phyloP scores from a whole-genome alignment of 495 filamentous ascomycete genomes.

The Tetracladium marchalianum region DNA sequence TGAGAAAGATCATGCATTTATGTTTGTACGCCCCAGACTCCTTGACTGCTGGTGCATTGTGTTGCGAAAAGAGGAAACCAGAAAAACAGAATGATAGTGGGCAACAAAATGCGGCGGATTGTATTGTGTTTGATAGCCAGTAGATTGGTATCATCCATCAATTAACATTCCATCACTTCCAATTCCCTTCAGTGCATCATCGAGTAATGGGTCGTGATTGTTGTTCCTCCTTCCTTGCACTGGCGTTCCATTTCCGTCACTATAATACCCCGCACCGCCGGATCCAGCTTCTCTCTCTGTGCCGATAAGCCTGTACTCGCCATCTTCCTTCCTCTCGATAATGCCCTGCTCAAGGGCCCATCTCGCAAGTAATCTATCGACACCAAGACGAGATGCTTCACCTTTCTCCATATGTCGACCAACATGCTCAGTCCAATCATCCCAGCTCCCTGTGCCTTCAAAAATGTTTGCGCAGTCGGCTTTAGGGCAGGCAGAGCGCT shows the following conservation, averaged over 20 bases:
- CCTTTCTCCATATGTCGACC: constrained; percentile 74
- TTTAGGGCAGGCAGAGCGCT: constrained; percentile 54
- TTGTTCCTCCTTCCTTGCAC: neutral
- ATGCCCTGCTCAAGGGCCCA: constrained; percentile 51
- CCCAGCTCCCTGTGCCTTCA: constrained; percentile 65
- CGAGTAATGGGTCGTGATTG: too few relatives aligned
- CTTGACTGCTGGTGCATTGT: too few relatives aligned
- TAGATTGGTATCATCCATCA: too few relatives aligned
- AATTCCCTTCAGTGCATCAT: too few relatives aligned
- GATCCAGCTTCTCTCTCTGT: constrained; percentile 16
- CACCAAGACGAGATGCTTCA: constrained; percentile 37
- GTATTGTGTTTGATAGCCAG: too few relatives aligned
- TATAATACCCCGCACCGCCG: constrained; percentile 15
- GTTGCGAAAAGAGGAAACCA: too few relatives aligned
- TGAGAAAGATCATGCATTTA: too few relatives aligned
- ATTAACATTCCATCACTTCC: too few relatives aligned
- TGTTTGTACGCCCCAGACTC: too few relatives aligned
- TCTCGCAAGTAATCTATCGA: constrained; percentile 39
- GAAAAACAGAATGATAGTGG: too few relatives aligned
- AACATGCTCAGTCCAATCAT: constrained; percentile 86
- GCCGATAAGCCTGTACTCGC: constrained; percentile 37
- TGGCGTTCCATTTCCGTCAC: constrained; percentile 15
- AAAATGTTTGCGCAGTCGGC: constrained; percentile 62
- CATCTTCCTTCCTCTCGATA: constrained; percentile 40
- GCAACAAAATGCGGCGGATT: too few relatives aligned